Conservation (phyloP, 805 yeast genomes). For the Candida qinlingensis region DNA sequence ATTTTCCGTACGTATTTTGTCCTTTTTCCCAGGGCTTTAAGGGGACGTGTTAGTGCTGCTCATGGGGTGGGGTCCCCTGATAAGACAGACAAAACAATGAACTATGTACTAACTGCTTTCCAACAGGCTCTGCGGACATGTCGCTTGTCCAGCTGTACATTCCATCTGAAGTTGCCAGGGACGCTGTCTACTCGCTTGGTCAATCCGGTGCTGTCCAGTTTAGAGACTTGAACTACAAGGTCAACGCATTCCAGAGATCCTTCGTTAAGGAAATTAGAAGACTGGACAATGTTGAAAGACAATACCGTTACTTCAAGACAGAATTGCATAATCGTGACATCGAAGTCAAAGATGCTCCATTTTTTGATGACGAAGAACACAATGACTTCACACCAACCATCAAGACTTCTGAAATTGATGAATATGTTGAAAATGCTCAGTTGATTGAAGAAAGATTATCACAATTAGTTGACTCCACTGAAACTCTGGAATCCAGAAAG, state of each 20-base stretch:
- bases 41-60: background rate
- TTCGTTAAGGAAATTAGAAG: slow-evolving; percentile 85
- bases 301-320: slow-evolving; percentile 52
- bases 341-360: slow-evolving; percentile 28
- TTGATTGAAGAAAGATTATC: slow-evolving; percentile 69
- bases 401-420: slow-evolving; percentile 42
- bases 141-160: slow-evolving; percentile 87
- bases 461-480: slow-evolving; percentile 68
- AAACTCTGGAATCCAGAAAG: slow-evolving; percentile 52
- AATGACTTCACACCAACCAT: slow-evolving; percentile 23
- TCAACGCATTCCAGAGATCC: slow-evolving; percentile 82
- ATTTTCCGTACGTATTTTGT: slow-evolving; percentile 32
- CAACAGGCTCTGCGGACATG: slow-evolving; percentile 89
- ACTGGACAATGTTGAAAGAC: slow-evolving; percentile 83
- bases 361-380: slow-evolving; percentile 25
- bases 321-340: slow-evolving; percentile 45
- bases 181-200: slow-evolving; percentile 80
- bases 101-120: slow-evolving; percentile 8
- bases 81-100: background rate
- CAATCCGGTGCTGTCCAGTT: slow-evolving; percentile 83
- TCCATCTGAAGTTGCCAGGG: slow-evolving; percentile 87
- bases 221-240: slow-evolving; percentile 80
- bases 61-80: background rate
- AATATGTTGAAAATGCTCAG: slow-evolving; percentile 58
- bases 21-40: background rate